Evolutionary conservation across 257 asterid species (phyloP), one percentile per base, ranked within the genome.

Genomic region (Capsicum chinense): DNA sequence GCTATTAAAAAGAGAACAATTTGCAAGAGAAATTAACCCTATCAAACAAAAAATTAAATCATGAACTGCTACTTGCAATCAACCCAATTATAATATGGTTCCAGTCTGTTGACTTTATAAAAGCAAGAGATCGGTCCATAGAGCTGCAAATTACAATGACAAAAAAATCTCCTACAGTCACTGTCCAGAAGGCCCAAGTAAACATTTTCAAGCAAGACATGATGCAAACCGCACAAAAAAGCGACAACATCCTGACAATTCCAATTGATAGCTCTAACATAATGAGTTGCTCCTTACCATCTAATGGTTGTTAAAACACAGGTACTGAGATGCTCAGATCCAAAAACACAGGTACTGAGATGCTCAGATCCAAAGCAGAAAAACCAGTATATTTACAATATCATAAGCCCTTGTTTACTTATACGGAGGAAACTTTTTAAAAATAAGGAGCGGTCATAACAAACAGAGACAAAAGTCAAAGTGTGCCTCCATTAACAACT

Each of bases 1-100:
- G 80, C 42, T 19, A 74, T 3, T 19, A 50, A 48, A 15, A 10
- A 71, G 17, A 48, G 80, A 73, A 73, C 10, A n/a, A 33, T 26
- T 73, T 19, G 6, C 80, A 19, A 73, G 39, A 73, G 58, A 73
- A 73, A 48, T 39, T 73, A 74, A 74, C 57, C 80, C 80, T 74
- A 74, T 74, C 60, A 74, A 69, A 74, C 21, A 19, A 74, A 19
- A 74, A 50, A 73, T 73, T 50, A 48, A 74, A n/a, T 13, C 19
- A 48, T 19, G 37, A 74, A 21, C 50, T 50, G 21, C 62, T 74
- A 13, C 42, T 52, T 3, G 2, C 81, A 73, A 73, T 48, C 11
- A 6, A 21, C 26, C 47, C 21, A 74, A 50, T 52, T 52, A 74
- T 50, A 2, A 50, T 50, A 74, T 52, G 44, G 44, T 47, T 73